Conservation (phyloP, 805 yeast genomes). For the Nakazawaea holstii region DNA sequence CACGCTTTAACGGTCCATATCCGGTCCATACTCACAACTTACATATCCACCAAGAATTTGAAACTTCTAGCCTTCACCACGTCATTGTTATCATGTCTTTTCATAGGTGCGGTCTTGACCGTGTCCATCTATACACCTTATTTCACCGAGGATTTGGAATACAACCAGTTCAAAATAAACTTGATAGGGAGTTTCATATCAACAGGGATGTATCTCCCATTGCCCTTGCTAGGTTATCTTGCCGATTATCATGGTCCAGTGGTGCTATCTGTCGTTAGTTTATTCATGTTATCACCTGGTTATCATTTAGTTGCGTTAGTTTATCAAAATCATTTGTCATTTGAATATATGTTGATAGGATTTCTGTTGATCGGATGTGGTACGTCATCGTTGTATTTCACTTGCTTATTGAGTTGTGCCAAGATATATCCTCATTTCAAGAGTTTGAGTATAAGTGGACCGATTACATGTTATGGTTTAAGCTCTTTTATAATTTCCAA, state of each 20-base stretch:
- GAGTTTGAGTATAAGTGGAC: slow-evolving; percentile 79
- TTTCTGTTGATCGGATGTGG: slow-evolving; percentile 64
- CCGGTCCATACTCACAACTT: slow-evolving; percentile 33
- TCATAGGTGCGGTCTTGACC: slow-evolving; percentile 77
- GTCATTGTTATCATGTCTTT: slow-evolving; percentile 60
- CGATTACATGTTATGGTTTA: slow-evolving; percentile 83
- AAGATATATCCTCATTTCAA: slow-evolving; percentile 73
- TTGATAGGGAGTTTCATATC: slow-evolving; percentile 68
- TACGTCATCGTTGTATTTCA: slow-evolving; percentile 67
- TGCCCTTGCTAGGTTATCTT: slow-evolving; percentile 76
- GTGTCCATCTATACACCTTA: slow-evolving; percentile 77
- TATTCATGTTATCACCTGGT: slow-evolving; percentile 61
- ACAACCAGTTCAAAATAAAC: slow-evolving; percentile 62
- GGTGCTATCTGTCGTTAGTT: slow-evolving; percentile 54
- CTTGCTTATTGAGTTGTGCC: slow-evolving; percentile 75
- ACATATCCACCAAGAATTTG: slow-evolving; percentile 36
- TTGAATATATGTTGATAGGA: slow-evolving; percentile 36
- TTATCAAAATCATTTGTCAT: slow-evolving; percentile 23
- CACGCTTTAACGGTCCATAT: slow-evolving; percentile 37
- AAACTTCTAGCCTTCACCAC: slow-evolving; percentile 48
- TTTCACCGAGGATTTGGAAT: slow-evolving; percentile 52
- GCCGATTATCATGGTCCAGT: slow-evolving; percentile 88
- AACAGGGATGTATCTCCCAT: slow-evolving; percentile 77
- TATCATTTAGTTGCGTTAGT: slow-evolving; percentile 47
- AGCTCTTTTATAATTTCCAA: slow-evolving; percentile 75